Evolutionary conservation across 2,329 filamentous ascomycete genomes (phyloP).

Genomic region (Davidsoniella australis): DNA sequence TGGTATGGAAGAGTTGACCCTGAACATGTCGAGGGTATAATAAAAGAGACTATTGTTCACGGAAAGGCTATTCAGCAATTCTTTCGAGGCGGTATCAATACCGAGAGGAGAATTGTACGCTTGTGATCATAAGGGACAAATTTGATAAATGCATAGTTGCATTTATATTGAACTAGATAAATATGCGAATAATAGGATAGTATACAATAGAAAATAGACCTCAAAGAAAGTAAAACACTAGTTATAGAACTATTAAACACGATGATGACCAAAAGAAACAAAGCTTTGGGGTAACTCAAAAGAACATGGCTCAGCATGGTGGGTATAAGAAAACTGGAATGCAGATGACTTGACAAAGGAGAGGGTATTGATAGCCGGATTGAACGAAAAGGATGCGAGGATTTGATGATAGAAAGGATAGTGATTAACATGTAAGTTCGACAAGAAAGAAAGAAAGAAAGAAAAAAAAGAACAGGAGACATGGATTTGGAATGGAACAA

Average conservation of each 20-base stretch:
- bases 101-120: slow-evolving; percentile 29
- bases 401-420: too few relatives aligned
- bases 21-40: slow-evolving; percentile 57
- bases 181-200: background rate
- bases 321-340: too few relatives aligned
- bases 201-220: background rate
- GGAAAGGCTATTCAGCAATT: slow-evolving; percentile 54
- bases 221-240: background rate
- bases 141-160: background rate
- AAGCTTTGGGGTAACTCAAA: slow-evolving; percentile 1
- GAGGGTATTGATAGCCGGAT: too few relatives aligned
- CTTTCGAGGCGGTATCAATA: slow-evolving; percentile 52
- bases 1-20: slow-evolving; percentile 73
- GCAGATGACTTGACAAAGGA: too few relatives aligned
- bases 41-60: slow-evolving; percentile 49
- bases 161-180: background rate
- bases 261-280: background rate
- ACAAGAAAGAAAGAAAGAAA: background rate
- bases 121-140: background rate
- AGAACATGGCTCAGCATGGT: too few relatives aligned
- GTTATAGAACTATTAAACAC: background rate
- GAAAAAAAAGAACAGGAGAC: too few relatives aligned
- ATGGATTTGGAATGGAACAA: too few relatives aligned
- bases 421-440: too few relatives aligned
- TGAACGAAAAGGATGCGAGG: background rate